Conservation (phyloP, 1,284 basidiomycete species). For the Cryptococcus wingfieldii region DNA sequence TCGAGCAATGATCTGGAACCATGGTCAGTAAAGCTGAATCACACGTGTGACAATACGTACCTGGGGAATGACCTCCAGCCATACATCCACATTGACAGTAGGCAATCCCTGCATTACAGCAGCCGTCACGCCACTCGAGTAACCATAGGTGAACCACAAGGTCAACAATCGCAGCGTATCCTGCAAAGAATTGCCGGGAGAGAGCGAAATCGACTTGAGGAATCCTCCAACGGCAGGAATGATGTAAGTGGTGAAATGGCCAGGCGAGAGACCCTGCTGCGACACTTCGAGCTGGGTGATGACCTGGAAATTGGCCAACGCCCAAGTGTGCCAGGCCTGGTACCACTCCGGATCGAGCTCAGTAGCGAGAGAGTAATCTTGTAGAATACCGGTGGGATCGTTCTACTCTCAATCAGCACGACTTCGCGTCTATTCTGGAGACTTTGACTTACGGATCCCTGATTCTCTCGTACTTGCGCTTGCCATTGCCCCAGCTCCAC, state of each 20-base stretch:
- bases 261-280: constrained; percentile 65
- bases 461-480: constrained; percentile 65
- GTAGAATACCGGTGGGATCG: constrained; percentile 74
- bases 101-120: constrained; percentile 86
- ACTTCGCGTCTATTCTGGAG: neutral
- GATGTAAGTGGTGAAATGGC: constrained; percentile 75
- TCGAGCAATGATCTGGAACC: constrained; percentile 83
- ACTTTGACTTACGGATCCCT: constrained; percentile 60
- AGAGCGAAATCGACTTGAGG: constrained; percentile 90
- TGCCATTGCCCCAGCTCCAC: constrained; percentile 98
- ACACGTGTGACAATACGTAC: constrained; percentile 49
- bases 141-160: constrained; percentile 98
- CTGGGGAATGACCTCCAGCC: constrained; percentile 98
- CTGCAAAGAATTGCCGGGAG: constrained; percentile 86
- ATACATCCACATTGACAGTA: constrained; percentile 91
- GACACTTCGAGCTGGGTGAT: constrained; percentile 75
- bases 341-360: constrained; percentile 94
- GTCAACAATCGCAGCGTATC: constrained; percentile 92
- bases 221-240: constrained; percentile 96
- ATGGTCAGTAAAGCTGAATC: neutral
- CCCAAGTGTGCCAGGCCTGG: constrained; percentile 99
- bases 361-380: constrained; percentile 82
- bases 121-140: constrained; percentile 82
- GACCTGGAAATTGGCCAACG: constrained; percentile 92
- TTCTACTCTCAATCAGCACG: constrained; percentile 51